Evolutionary conservation across 306 rosid species (phyloP).

Genomic region (Phaseolus lunatus): DNA sequence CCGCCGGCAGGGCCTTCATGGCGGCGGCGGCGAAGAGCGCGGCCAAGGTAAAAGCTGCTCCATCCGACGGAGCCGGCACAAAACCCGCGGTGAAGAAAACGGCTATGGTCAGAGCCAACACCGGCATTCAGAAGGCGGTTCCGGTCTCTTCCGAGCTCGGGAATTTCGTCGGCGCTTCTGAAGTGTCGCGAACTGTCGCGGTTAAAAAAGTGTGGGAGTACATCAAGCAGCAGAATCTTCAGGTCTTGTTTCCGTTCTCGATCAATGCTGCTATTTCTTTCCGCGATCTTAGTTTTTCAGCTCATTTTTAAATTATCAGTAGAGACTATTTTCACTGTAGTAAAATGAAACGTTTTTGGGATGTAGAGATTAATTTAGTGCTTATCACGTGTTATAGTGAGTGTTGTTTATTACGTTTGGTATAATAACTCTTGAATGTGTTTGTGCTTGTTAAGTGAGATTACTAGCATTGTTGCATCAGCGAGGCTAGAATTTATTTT

Average conservation of each 20-base stretch:
- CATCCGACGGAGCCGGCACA: background rate
- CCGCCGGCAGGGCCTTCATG: slow-evolving; percentile 51
- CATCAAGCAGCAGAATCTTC: slow-evolving; percentile 59
- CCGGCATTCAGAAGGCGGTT: slow-evolving; percentile 53
- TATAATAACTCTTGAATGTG: background rate
- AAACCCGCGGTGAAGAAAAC: slow-evolving; percentile 25
- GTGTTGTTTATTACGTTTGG: slow-evolving; percentile 13
- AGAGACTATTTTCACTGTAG: background rate
- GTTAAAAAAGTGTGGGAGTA: slow-evolving; percentile 58
- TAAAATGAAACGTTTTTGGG: background rate
- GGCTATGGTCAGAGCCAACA: background rate
- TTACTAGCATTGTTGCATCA: background rate
- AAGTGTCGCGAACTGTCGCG: slow-evolving; percentile 54
- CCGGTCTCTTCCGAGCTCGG: slow-evolving; percentile 62
- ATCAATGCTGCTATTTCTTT: slow-evolving; percentile 16
- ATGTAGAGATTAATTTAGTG: background rate
- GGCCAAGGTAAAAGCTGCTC: slow-evolving; percentile 35
- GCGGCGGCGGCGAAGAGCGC: slow-evolving; percentile 44
- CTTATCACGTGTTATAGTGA: background rate
- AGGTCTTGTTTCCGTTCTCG: slow-evolving; percentile 41
- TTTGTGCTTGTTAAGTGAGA: slow-evolving; percentile 6
- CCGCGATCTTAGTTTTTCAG: slow-evolving; percentile 12
- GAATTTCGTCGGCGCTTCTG: slow-evolving; percentile 48
- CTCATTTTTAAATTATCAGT: background rate
- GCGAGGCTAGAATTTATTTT: background rate